A percentile compares a stretch with the other conserved stretches of the same genome.
Evolutionary conservation across 495 filamentous ascomycete species (phyloP).

Genomic region (Lophiostoma macrostomum): DNA sequence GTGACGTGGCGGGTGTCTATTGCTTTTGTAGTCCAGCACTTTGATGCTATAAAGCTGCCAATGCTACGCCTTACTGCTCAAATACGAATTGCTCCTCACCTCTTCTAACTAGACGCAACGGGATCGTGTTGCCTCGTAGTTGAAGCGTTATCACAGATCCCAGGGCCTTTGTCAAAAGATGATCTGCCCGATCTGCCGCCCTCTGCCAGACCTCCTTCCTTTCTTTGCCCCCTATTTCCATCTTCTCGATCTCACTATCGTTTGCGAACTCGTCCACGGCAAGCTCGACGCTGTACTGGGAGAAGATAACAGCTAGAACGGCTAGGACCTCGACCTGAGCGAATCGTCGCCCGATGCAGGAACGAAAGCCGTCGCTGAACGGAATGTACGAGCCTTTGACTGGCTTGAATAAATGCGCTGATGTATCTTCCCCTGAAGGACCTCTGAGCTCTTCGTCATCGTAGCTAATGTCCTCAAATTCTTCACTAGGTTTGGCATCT

Average conservation of each 20-base stretch:
- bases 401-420: constrained; percentile 55
- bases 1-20: too few relatives aligned
- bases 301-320: constrained; percentile 64
- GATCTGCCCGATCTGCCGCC: constrained; percentile 50
- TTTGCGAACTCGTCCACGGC: constrained; percentile 58
- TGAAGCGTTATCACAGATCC: constrained; percentile 60
- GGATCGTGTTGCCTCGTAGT: constrained; percentile 55
- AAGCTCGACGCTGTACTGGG: constrained; percentile 62
- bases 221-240: constrained; percentile 46
- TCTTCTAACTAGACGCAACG: constrained; percentile 55
- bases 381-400: constrained; percentile 65
- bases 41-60: too few relatives aligned
- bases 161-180: constrained; percentile 48
- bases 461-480: constrained; percentile 45
- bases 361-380: constrained; percentile 67
- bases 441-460: constrained; percentile 56
- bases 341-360: constrained; percentile 68
- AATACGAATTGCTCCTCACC: constrained; percentile 60
- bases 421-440: constrained; percentile 52
- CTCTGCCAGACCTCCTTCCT: constrained; percentile 51
- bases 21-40: too few relatives aligned
- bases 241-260: constrained; percentile 58
- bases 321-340: constrained; percentile 75
- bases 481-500: constrained; percentile 40
- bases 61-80: constrained; percentile 17